Evolutionary conservation across 257 asterid genomes (phyloP).

Genomic region (Parsonsia alboflavescens): DNA sequence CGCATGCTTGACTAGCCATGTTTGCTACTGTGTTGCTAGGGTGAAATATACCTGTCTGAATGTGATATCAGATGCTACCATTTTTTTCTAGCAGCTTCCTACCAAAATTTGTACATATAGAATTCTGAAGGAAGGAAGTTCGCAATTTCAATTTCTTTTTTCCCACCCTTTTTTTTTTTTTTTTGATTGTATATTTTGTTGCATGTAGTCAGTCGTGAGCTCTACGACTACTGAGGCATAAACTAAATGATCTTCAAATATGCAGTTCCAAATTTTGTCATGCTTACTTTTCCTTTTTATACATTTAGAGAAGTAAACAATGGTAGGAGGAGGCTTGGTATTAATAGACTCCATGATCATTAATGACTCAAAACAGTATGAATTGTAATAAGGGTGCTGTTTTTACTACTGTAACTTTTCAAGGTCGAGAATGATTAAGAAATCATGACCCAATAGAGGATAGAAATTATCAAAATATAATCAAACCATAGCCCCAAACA

Average conservation of each 20-base stretch:
- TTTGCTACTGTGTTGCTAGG: slow-evolving; percentile 13
- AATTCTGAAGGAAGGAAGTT: slow-evolving; percentile 37
- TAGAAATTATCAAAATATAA: too few species aligned
- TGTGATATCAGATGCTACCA: slow-evolving; percentile 29
- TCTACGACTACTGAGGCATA: not conserved
- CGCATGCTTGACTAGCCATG: slow-evolving; percentile 10
- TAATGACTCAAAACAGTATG: too few species aligned
- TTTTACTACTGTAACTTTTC: too few species aligned
- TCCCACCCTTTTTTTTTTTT: not conserved
- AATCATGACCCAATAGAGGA: too few species aligned
- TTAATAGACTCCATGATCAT: too few species aligned
- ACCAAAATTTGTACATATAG: slow-evolving; percentile 44
- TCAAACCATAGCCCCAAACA: too few species aligned
- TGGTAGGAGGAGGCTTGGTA: too few species aligned
- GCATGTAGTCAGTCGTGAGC: not conserved
- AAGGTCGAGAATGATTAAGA: too few species aligned
- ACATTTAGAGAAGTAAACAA: too few species aligned
- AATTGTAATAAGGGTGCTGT: too few species aligned
- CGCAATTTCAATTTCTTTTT: slow-evolving; percentile 17
- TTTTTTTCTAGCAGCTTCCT: slow-evolving; percentile 39
- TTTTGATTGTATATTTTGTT: slow-evolving; percentile 10
- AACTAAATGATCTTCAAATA: not conserved
- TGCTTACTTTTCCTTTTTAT: too few species aligned
- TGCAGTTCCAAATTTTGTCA: not conserved
- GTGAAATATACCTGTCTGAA: slow-evolving; percentile 17